Evolutionary conservation across 2,329 filamentous ascomycete genomes (phyloP), one percentile per base, ranked within the genome.

Genomic region (Xylariaceae sp.): DNA sequence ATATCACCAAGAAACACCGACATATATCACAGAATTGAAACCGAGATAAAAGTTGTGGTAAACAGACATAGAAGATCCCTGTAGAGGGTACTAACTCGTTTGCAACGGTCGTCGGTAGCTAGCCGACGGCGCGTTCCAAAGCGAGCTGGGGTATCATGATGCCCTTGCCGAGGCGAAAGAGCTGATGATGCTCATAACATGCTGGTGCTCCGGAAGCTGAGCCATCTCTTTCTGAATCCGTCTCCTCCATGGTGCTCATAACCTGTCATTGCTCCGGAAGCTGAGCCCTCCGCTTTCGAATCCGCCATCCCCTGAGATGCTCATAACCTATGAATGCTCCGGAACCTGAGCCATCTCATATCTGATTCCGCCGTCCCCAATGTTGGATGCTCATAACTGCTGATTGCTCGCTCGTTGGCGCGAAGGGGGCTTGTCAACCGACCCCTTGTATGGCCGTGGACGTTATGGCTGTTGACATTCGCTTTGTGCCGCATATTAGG

Each of bases 1-100:
- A 27, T 27, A 27, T 27, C 22, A 27, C 22, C 22, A 7, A 27
- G 22, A 5, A 53, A 61, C 39, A 71, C 68, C 9, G 10, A 5
- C 4, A 5, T 4, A 36, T 36, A 36, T 12, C 15, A 36, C 15
- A 36, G 12, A 36, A 36, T 12, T 35, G 12, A 10, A 7, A 27
- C 22, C 33, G 10, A 36, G 33, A 14, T 17, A 14, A 5, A 32
- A 6, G 7, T 47, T 19, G n/a, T 11, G 22, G 40, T n/a, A 14
- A 45, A 49, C 36, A 49, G 42, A 44, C n/a, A 18, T 44, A 47
- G 7, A 43, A 31, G 12, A 46, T 49, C 49, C 43, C 44, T 39
- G 44, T 38, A 44, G 47, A 54, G 51, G 46, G 44, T 54, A 47
- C 47, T 52, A 39, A 47, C 46, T 48, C 6, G 47, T 41, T 42